phyloP scores from a whole-genome alignment of 1,139 yeast genomes.

The Blastobotrys petasosporus region DNA sequence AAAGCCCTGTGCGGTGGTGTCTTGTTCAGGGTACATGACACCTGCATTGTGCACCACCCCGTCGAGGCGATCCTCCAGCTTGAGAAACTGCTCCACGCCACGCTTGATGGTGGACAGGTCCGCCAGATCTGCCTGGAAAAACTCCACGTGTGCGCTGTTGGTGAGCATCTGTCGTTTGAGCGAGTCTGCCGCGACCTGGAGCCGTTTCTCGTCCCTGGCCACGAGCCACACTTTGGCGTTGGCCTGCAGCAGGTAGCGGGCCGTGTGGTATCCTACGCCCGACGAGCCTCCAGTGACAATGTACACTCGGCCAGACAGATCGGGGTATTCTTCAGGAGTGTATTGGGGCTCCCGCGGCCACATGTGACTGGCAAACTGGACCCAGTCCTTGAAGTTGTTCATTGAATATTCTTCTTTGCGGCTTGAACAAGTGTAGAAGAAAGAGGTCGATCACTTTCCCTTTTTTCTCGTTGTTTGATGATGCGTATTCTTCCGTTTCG shows the following conservation, averaged over 20 bases:
- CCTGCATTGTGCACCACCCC: conserved; percentile 28
- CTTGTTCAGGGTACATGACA: conserved; percentile 21
- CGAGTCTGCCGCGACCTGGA: conserved; percentile 34
- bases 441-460: too few species aligned
- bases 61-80: conserved; percentile 25
- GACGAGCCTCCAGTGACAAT: conserved; percentile 33
- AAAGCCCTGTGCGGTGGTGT: conserved; percentile 40
- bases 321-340: conserved; percentile 40
- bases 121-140: conserved; percentile 37
- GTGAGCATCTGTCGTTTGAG: conserved; percentile 28
- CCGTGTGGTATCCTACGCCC: conserved; percentile 29
- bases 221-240: conserved; percentile 37
- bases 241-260: conserved; percentile 19
- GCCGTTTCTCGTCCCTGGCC: conserved; percentile 37
- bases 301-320: conserved; percentile 36
- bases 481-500: too few species aligned
- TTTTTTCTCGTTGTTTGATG: too few species aligned
- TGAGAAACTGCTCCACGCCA: conserved; percentile 36
- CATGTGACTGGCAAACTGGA: conserved; percentile 8
- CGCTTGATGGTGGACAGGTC: conserved; percentile 43
- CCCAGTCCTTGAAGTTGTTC: conserved; percentile 1
- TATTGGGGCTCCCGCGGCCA: conserved; percentile 27
- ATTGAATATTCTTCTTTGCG: too few species aligned
- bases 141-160: conserved; percentile 20
- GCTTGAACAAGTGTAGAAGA: too few species aligned